phyloP scores from a whole-genome alignment of 164 flowering plant species.

The Houttuynia cordata region DNA sequence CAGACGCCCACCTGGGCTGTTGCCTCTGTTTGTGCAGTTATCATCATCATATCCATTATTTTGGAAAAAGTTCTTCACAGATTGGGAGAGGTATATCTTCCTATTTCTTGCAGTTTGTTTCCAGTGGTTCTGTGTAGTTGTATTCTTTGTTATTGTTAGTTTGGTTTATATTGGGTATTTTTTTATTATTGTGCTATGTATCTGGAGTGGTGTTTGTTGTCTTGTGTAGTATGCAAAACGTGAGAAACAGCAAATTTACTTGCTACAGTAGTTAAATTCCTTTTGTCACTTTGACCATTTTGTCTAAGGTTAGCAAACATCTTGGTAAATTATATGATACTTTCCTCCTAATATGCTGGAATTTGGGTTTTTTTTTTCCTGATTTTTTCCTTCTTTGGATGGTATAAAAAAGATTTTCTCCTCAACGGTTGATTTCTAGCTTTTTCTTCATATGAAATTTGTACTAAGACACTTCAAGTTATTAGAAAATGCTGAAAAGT shows the following conservation, averaged over 20 bases:
- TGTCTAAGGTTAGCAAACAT: too few species aligned
- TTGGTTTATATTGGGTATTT: not conserved
- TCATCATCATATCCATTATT: constrained; percentile 50
- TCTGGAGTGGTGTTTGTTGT: not conserved
- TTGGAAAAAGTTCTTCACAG: constrained; percentile 60
- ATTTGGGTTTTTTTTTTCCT: too few species aligned
- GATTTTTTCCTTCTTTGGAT: too few species aligned
- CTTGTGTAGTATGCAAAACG: constrained; percentile 58
- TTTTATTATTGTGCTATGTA: not conserved
- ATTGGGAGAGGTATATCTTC: constrained; percentile 40
- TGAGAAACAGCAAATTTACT: constrained; percentile 18
- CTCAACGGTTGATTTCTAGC: too few species aligned
- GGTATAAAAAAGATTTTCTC: too few species aligned
- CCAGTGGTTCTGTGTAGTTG: not conserved
- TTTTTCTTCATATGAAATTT: too few species aligned
- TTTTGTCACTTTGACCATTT: too few species aligned
- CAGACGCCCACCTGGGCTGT: constrained; percentile 93
- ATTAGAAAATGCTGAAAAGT: too few species aligned
- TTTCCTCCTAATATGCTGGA: too few species aligned
- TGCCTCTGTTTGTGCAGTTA: constrained; percentile 48
- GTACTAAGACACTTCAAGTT: too few species aligned
- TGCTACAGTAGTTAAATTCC: too few species aligned
- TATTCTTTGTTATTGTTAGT: not conserved
- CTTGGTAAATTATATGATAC: too few species aligned
- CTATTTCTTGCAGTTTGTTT: not conserved